phyloP scores from a whole-genome alignment of 768 basidiomycete genomes.

The Lactarius quietus region DNA sequence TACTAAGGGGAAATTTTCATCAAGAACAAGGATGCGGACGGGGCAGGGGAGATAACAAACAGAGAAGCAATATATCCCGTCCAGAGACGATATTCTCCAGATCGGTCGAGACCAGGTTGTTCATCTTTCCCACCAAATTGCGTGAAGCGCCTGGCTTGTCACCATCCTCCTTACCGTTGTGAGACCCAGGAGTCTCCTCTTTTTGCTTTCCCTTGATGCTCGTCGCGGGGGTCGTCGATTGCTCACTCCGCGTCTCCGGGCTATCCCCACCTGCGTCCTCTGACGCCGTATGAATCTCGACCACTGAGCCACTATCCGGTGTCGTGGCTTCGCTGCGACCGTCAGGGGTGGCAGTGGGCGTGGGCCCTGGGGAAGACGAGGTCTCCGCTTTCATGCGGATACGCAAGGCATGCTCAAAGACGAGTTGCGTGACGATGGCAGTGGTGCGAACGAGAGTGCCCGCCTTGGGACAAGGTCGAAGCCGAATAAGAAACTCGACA shows the following conservation, averaged over 20 bases:
- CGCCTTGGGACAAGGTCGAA: slow-evolving; percentile 27
- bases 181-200: background rate
- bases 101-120: slow-evolving; percentile 72
- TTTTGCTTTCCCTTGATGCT: slow-evolving; percentile 25
- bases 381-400: slow-evolving; percentile 47
- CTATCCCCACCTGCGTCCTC: slow-evolving; percentile 15
- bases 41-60: slow-evolving; percentile 4
- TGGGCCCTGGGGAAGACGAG: slow-evolving; percentile 26
- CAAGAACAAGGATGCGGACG: background rate
- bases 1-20: slow-evolving; percentile 13
- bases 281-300: slow-evolving; percentile 1
- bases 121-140: slow-evolving; percentile 70
- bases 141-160: slow-evolving; percentile 26
- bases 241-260: slow-evolving; percentile 13
- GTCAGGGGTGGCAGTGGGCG: slow-evolving; percentile 22
- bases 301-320: slow-evolving; percentile 29
- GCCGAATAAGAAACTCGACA: background rate
- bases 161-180: background rate
- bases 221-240: slow-evolving; percentile 9
- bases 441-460: slow-evolving; percentile 41
- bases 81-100: slow-evolving; percentile 33
- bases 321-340: slow-evolving; percentile 22
- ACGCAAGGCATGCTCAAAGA: slow-evolving; percentile 54
- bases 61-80: slow-evolving; percentile 28
- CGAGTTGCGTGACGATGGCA: slow-evolving; percentile 48